Evolutionary conservation across 805 yeast species (phyloP).

Genomic region (Yamadazyma laniorum): DNA sequence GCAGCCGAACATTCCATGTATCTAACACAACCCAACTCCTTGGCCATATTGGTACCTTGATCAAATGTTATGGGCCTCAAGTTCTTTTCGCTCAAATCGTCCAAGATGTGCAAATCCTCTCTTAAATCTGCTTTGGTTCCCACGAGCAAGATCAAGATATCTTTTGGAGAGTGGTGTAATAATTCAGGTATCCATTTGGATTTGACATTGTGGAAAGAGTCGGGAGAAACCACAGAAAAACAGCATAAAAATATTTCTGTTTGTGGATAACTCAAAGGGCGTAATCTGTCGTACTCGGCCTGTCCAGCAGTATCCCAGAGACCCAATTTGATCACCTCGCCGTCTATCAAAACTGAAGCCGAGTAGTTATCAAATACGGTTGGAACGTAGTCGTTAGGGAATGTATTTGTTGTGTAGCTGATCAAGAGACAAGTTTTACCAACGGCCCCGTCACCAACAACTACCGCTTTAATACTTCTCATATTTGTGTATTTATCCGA

Average conservation of each 20-base stretch:
- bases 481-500: constrained; percentile 41
- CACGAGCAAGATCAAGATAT: constrained; percentile 64
- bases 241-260: constrained; percentile 86
- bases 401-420: constrained; percentile 87
- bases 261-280: constrained; percentile 90
- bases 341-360: constrained; percentile 79
- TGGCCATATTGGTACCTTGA: constrained; percentile 67
- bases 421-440: constrained; percentile 90
- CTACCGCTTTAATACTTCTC: constrained; percentile 90
- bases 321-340: constrained; percentile 79
- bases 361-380: constrained; percentile 92
- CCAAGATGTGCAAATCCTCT: constrained; percentile 74
- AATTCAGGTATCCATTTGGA: constrained; percentile 82
- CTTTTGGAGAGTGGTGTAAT: constrained; percentile 75
- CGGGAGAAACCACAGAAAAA: constrained; percentile 79
- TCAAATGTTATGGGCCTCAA: constrained; percentile 57
- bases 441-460: constrained; percentile 94
- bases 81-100: constrained; percentile 61
- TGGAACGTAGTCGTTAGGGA: constrained; percentile 91
- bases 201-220: constrained; percentile 75
- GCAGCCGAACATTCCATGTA: constrained; percentile 90
- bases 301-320: constrained; percentile 98
- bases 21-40: constrained; percentile 67
- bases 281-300: constrained; percentile 82
- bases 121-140: constrained; percentile 90